Evolutionary conservation across 208 protist species (phyloP).

Genomic region (Leishmania guyanensis): DNA sequence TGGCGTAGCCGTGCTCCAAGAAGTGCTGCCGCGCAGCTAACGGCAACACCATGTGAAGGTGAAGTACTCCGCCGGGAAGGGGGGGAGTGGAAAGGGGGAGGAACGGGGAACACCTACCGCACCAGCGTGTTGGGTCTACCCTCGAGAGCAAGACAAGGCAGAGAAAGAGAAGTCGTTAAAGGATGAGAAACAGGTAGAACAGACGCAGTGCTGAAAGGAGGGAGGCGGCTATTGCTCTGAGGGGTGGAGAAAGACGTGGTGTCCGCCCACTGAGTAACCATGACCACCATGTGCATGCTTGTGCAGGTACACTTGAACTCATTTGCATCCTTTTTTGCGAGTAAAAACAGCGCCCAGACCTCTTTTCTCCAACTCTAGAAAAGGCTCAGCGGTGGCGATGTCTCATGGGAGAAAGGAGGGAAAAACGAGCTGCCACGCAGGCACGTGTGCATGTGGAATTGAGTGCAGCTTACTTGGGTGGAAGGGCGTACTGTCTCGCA

Average conservation of each 20-base stretch:
- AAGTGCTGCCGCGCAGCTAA: conserved; percentile 73
- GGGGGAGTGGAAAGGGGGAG: not conserved
- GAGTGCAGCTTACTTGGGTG: conserved; percentile 17
- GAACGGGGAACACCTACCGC: not conserved
- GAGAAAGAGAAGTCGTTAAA: not conserved
- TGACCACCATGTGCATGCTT: not conserved
- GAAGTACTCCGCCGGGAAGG: not conserved
- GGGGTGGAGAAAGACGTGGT: not conserved
- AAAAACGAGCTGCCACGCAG: too few relatives aligned
- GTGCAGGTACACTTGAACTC: not conserved
- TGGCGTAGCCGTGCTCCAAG: conserved; percentile 77
- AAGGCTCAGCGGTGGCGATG: not conserved
- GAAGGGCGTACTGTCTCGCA: conserved; percentile 61
- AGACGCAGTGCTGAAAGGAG: not conserved
- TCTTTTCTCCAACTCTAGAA: not conserved
- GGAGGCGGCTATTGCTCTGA: not conserved
- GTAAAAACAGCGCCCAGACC: too few relatives aligned
- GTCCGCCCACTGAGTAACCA: not conserved
- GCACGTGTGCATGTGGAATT: not conserved
- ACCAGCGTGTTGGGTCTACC: not conserved
- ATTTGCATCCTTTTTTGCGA: too few relatives aligned
- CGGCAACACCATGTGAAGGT: conserved; percentile 38
- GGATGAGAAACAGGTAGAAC: not conserved
- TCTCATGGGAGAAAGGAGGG: not conserved
- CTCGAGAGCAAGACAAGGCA: not conserved